phyloP scores from a whole-genome alignment of 805 yeast species.

The Barnettozyma botsteinii region DNA sequence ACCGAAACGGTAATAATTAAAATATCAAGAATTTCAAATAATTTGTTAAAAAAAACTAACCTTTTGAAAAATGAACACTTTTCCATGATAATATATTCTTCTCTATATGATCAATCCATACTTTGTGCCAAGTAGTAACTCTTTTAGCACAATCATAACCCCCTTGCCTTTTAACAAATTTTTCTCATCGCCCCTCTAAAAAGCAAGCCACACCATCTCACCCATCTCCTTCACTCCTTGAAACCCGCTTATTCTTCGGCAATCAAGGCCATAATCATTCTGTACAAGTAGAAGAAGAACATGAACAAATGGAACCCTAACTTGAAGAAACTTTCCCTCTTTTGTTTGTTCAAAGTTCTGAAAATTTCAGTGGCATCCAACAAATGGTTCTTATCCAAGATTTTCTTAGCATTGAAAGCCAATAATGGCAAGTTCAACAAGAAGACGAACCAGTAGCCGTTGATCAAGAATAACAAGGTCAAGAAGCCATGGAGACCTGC shows the following conservation, averaged over 20 bases:
- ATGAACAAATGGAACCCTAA: constrained; percentile 84
- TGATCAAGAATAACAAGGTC: constrained; percentile 64
- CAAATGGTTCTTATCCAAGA: constrained; percentile 71
- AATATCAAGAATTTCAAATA: too few relatives aligned
- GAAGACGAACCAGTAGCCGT: constrained; percentile 91
- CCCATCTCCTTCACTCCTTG: not conserved
- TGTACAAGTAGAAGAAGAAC: constrained; percentile 93
- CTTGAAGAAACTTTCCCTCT: constrained; percentile 86
- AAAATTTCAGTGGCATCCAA: constrained; percentile 97
- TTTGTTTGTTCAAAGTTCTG: constrained; percentile 87
- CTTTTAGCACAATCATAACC: too few relatives aligned
- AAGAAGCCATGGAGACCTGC: constrained; percentile 75
- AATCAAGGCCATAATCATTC: constrained; percentile 92
- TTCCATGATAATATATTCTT: too few relatives aligned
- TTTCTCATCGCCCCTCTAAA: too few relatives aligned
- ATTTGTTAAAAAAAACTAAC: too few relatives aligned
- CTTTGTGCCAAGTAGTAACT: too few relatives aligned
- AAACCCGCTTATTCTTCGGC: constrained; percentile 24
- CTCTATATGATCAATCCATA: too few relatives aligned
- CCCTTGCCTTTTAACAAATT: too few relatives aligned
- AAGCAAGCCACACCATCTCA: too few relatives aligned
- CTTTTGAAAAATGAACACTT: too few relatives aligned
- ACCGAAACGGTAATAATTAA: too few relatives aligned
- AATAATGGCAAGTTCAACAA: constrained; percentile 76
- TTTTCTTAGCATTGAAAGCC: constrained; percentile 78